Evolutionary conservation across 2,329 filamentous ascomycete species (phyloP).

Genomic region (Colletotrichum truncatum): DNA sequence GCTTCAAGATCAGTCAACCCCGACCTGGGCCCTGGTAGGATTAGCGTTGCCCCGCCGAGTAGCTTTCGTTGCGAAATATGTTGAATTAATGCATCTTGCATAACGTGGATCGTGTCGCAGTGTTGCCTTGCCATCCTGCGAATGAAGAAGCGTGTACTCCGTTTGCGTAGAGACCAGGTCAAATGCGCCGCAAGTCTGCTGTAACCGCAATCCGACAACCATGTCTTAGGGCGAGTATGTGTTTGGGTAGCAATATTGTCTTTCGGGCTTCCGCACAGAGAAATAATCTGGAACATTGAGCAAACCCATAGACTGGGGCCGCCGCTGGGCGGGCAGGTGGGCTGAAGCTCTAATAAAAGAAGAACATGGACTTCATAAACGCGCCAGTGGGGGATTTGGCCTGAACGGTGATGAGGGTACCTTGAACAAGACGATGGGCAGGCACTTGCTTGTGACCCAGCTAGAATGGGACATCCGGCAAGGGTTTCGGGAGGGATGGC

Average conservation of each 20-base stretch:
- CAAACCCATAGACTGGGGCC: not conserved
- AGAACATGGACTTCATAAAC: not conserved
- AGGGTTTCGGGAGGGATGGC: not conserved
- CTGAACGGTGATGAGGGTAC: not conserved
- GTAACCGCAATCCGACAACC: not conserved
- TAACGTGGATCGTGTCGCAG: not conserved
- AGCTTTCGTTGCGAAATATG: not conserved
- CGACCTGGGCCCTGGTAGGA: not conserved
- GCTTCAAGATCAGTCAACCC: not conserved
- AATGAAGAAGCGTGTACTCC: too few relatives aligned
- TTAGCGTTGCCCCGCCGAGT: not conserved
- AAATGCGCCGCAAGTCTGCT: too few relatives aligned
- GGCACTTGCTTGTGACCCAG: not conserved
- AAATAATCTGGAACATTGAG: not conserved
- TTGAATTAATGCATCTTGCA: not conserved
- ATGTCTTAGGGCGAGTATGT: not conserved
- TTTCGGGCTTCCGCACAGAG: not conserved
- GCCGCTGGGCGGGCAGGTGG: not conserved
- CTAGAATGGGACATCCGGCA: not conserved
- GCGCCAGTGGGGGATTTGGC: not conserved
- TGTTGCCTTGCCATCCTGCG: not conserved
- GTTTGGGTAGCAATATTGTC: not conserved
- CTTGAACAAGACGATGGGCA: not conserved
- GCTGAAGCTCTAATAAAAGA: not conserved
- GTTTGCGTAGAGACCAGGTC: too few relatives aligned